Evolutionary conservation across 257 asterid genomes (phyloP).

Genomic region (Oldenlandia corymbosa): DNA sequence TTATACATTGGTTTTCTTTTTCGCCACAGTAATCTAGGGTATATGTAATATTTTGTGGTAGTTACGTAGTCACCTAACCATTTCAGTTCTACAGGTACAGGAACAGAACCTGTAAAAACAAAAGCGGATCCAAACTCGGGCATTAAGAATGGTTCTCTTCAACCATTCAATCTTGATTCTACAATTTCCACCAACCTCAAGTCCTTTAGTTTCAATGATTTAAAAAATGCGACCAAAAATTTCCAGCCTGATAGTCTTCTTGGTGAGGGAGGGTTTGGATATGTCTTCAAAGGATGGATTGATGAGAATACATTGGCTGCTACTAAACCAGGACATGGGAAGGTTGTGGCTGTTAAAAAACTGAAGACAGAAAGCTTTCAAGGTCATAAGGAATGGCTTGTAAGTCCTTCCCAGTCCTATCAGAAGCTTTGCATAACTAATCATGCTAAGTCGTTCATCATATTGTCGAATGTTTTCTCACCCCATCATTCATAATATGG

Average conservation of each 20-base stretch:
- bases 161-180: conserved; percentile 23
- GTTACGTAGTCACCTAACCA: not conserved
- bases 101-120: conserved; percentile 24
- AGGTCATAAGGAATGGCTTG: conserved; percentile 87
- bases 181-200: conserved; percentile 42
- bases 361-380: conserved; percentile 55
- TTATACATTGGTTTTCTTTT: no score
- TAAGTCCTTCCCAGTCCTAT: conserved; percentile 21
- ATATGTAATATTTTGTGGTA: no score
- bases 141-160: conserved; percentile 2
- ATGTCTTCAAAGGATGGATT: conserved; percentile 76
- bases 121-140: conserved; percentile 21
- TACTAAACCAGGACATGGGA: conserved; percentile 55
- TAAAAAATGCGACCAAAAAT: conserved; percentile 55
- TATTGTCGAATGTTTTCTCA: not conserved
- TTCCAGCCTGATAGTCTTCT: conserved; percentile 58
- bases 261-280: conserved; percentile 83
- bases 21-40: no score
- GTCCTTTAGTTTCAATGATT: conserved; percentile 54
- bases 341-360: conserved; percentile 66
- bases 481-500: not conserved
- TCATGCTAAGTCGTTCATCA: not conserved
- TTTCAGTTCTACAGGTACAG: conserved; percentile 27
- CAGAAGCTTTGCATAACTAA: not conserved
- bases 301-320: conserved; percentile 45